phyloP scores from a whole-genome alignment of 148 eudicot genomes.

The Limonium bicolor region DNA sequence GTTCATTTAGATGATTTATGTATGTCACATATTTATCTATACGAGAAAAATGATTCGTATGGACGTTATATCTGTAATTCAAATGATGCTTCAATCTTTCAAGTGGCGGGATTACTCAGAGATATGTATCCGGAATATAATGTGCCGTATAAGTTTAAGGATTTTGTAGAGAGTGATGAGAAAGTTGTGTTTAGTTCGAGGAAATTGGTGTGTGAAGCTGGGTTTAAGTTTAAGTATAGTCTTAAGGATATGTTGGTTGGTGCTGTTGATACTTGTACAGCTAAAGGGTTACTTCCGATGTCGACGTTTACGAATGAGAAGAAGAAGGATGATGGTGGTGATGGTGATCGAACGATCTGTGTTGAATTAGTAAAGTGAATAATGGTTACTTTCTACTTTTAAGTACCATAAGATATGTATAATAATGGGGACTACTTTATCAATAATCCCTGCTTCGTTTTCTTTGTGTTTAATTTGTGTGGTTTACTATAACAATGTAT shows the following conservation, averaged over 20 bases:
- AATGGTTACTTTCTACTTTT: too few relatives aligned
- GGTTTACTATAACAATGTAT: too few relatives aligned
- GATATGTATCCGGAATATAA: constrained; percentile 71
- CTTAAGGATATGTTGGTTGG: constrained; percentile 82
- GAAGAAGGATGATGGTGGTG: too few relatives aligned
- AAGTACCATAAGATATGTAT: too few relatives aligned
- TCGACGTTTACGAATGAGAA: constrained; percentile 14
- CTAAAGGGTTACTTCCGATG: constrained; percentile 67
- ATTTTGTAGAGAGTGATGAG: constrained; percentile 36
- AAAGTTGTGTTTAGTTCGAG: constrained; percentile 46
- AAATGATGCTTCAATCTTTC: constrained; percentile 63
- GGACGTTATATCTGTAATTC: constrained; percentile 88
- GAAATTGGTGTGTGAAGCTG: constrained; percentile 46
- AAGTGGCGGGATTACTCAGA: constrained; percentile 39
- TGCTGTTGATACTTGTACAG: constrained; percentile 69
- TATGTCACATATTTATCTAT: constrained; percentile 70
- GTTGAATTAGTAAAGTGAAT: too few relatives aligned
- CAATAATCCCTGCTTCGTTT: too few relatives aligned
- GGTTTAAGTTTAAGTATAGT: constrained; percentile 63
- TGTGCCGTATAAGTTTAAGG: constrained; percentile 74
- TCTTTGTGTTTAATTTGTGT: too few relatives aligned
- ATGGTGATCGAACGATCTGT: too few relatives aligned
- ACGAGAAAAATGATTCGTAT: constrained; percentile 44
- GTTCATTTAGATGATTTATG: constrained; percentile 89
- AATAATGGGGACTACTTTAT: too few relatives aligned